phyloP scores from a whole-genome alignment of 1,284 basidiomycete genomes.

The Phylloporus gajari region DNA sequence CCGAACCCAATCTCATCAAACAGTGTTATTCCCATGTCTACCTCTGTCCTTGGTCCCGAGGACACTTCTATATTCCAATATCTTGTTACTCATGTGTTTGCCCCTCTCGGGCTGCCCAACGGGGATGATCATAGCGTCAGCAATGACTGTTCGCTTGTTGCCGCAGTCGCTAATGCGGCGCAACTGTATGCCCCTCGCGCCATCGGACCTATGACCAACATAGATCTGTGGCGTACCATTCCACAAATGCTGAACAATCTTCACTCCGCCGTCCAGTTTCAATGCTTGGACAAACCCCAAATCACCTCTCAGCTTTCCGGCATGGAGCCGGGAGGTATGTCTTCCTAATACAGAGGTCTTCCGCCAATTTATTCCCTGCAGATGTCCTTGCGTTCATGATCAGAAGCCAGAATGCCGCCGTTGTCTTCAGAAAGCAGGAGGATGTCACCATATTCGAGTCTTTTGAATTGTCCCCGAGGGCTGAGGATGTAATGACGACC shows the following conservation, averaged over 20 bases:
- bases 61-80: slow-evolving; percentile 16
- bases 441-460: slow-evolving; percentile 44
- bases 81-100: slow-evolving; percentile 3
- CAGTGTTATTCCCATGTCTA: slow-evolving; percentile 18
- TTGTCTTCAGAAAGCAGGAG: slow-evolving; percentile 44
- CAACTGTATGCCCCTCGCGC: slow-evolving; percentile 11
- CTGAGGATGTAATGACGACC: slow-evolving; percentile 37
- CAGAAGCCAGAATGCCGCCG: slow-evolving; percentile 49
- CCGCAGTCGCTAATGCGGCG: slow-evolving; percentile 11
- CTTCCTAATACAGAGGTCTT: accelerated
- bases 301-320: slow-evolving; percentile 23
- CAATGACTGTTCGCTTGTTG: slow-evolving; percentile 26
- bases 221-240: slow-evolving; percentile 30
- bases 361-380: slow-evolving; percentile 12
- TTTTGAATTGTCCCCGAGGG: slow-evolving; percentile 45
- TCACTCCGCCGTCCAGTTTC: slow-evolving; percentile 10
- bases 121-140: slow-evolving; percentile 21
- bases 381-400: slow-evolving; percentile 42
- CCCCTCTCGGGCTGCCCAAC: slow-evolving; percentile 33
- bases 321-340: slow-evolving; percentile 28
- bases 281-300: slow-evolving; percentile 13
- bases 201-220: not conserved
- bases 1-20: too few species aligned
- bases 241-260: slow-evolving; percentile 35
- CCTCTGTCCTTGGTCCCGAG: slow-evolving; percentile 3